Evolutionary conservation across 495 filamentous ascomycete species (phyloP).

Genomic region (Talaromyces proteolyticus): DNA sequence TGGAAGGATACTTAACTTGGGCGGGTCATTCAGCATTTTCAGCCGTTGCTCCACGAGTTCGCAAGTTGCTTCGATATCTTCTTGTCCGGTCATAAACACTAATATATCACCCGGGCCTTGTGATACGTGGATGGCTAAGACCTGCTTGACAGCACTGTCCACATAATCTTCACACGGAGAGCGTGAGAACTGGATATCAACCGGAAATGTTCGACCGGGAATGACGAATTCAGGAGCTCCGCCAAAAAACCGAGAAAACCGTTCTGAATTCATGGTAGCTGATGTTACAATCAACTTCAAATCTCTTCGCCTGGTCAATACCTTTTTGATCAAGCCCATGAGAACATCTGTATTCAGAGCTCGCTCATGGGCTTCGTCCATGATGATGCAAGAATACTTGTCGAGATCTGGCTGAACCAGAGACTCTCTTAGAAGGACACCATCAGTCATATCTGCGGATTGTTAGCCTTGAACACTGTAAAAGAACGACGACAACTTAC

Average conservation of each 20-base stretch:
- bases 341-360: slow-evolving; percentile 95
- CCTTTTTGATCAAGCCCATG: slow-evolving; percentile 97
- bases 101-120: slow-evolving; percentile 90
- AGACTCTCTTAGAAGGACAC: slow-evolving; percentile 89
- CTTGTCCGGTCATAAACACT: slow-evolving; percentile 99
- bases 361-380: slow-evolving; percentile 99
- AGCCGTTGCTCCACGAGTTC: slow-evolving; percentile 86
- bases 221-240: slow-evolving; percentile 98
- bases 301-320: slow-evolving; percentile 82
- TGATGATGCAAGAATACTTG: slow-evolving; percentile 96
- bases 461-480: background rate
- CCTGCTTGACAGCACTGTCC: slow-evolving; percentile 92
- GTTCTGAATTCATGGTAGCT: slow-evolving; percentile 96
- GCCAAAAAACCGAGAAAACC: slow-evolving; percentile 93
- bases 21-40: slow-evolving; percentile 89
- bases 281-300: slow-evolving; percentile 97
- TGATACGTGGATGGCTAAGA: slow-evolving; percentile 94
- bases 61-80: slow-evolving; percentile 97
- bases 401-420: slow-evolving; percentile 89
- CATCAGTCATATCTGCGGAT: slow-evolving; percentile 83
- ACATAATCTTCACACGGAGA: slow-evolving; percentile 98
- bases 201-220: slow-evolving; percentile 93
- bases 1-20: slow-evolving; percentile 89
- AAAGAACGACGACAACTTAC: slow-evolving; percentile 33
- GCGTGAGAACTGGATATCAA: slow-evolving; percentile 92